phyloP scores from a whole-genome alignment of 805 yeast species.

The Candida quercuum region DNA sequence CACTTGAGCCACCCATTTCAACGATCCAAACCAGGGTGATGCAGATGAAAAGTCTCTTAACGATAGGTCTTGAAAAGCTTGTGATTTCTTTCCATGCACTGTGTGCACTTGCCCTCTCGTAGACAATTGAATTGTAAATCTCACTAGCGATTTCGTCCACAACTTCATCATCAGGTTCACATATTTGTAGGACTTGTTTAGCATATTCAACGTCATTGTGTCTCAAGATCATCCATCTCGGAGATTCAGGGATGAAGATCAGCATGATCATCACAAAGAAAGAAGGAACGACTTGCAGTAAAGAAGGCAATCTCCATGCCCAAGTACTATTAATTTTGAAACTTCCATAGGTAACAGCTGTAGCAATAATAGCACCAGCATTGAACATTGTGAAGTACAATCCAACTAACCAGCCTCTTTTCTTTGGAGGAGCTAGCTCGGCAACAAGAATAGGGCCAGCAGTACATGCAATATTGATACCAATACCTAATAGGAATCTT shows the following conservation, averaged over 20 bases:
- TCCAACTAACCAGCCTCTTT: constrained; percentile 12
- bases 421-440: constrained; percentile 7
- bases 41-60: constrained; percentile 6
- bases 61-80: constrained; percentile 7
- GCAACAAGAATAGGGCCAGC: constrained; percentile 8
- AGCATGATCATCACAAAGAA: constrained; percentile 6
- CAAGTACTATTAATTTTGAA: constrained; percentile 20
- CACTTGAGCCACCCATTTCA: constrained; percentile 13
- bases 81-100: constrained; percentile 5
- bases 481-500: constrained; percentile 8
- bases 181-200: constrained; percentile 6
- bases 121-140: background rate
- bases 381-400: constrained; percentile 26
- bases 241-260: constrained; percentile 14
- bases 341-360: constrained; percentile 26
- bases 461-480: constrained; percentile 4
- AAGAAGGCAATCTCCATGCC: constrained; percentile 28
- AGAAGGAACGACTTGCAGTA: constrained; percentile 23
- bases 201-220: constrained; percentile 10
- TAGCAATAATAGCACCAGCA: constrained; percentile 25
- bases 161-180: constrained; percentile 3
- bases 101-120: constrained; percentile 2
- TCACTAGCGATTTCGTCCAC: constrained; percentile 1
- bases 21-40: constrained; percentile 6
- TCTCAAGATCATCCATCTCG: constrained; percentile 8